Evolutionary conservation across 805 yeast species (phyloP).

Genomic region (Suhomyces prunicola): DNA sequence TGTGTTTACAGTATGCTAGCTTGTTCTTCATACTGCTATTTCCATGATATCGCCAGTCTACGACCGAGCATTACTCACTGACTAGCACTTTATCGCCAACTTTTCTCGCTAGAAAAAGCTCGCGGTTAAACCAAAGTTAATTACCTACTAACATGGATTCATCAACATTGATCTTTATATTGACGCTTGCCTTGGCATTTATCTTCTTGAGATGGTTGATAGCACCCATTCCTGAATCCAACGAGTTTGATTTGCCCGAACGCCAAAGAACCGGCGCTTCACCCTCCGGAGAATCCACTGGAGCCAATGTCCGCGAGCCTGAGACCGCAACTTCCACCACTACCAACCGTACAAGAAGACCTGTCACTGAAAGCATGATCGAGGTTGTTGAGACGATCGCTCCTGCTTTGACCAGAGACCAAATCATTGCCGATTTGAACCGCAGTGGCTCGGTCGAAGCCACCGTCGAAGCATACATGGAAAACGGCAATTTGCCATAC

Average conservation of each 20-base stretch:
- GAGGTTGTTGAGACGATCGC: conserved; percentile 82
- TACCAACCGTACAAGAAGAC: conserved; percentile 33
- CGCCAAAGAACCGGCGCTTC: neutral
- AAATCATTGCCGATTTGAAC: conserved; percentile 70
- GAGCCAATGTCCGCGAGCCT: conserved; percentile 3
- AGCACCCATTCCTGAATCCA: conserved; percentile 50
- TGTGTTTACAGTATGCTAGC: too few relatives aligned
- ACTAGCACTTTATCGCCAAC: too few relatives aligned
- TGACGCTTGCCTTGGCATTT: conserved; percentile 50
- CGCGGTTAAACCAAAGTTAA: too few relatives aligned
- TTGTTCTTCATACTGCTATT: too few relatives aligned
- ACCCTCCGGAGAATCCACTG: conserved; percentile 7
- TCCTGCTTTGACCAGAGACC: conserved; percentile 65
- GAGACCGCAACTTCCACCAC: conserved; percentile 4
- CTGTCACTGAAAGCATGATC: conserved; percentile 69
- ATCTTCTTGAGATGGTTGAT: conserved; percentile 65
- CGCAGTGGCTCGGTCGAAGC: conserved; percentile 76
- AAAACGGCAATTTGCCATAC: conserved; percentile 55
- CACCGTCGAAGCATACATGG: conserved; percentile 71
- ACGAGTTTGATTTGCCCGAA: conserved; percentile 11
- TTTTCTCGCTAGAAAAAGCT: too few relatives aligned
- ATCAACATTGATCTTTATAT: conserved; percentile 51
- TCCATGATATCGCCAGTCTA: too few relatives aligned
- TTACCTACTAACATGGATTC: conserved; percentile 40
- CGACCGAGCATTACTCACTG: too few relatives aligned